Conservation (phyloP, 805 yeast genomes). For the Cyberlindnera xishuangbannaensis region DNA sequence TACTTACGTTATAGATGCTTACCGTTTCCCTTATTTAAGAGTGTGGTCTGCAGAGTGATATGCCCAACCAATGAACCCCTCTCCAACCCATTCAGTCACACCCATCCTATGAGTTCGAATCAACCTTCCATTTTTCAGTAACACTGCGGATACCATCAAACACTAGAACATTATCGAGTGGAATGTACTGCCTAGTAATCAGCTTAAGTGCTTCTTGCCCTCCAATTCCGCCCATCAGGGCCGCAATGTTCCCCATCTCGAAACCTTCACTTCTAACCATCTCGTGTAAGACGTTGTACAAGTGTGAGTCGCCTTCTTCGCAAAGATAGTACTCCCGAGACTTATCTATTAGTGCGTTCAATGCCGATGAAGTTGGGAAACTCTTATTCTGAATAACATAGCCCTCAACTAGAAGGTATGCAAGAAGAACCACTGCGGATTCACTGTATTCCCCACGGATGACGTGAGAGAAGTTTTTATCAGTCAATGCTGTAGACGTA, state of each 20-base stretch:
- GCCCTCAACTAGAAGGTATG: slow-evolving; percentile 8
- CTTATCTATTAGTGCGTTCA: slow-evolving; percentile 1
- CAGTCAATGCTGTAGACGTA: slow-evolving; percentile 2
- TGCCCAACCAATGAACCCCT: too few relatives aligned
- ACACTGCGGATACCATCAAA: slow-evolving; percentile 67
- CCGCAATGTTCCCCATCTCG: slow-evolving; percentile 51
- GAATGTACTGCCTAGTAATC: slow-evolving; percentile 73
- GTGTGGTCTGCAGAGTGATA: too few relatives aligned
- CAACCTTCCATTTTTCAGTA: slow-evolving; percentile 27
- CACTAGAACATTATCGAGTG: slow-evolving; percentile 62
- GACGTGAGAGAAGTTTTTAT: slow-evolving; percentile 6
- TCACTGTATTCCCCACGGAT: slow-evolving; percentile 1
- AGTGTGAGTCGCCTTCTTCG: slow-evolving; percentile 19
- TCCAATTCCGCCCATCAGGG: slow-evolving; percentile 79
- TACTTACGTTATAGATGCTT: too few relatives aligned
- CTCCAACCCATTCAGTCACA: too few relatives aligned
- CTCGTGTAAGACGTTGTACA: slow-evolving; percentile 36
- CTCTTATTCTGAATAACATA: slow-evolving; percentile 1
- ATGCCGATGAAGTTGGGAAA: slow-evolving; percentile 8
- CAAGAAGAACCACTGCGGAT: slow-evolving; percentile 15
- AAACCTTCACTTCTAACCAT: slow-evolving; percentile 35
- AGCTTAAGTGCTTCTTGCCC: slow-evolving; percentile 80
- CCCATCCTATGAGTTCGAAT: too few relatives aligned
- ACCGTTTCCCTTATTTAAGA: too few relatives aligned
- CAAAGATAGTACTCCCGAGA: slow-evolving; percentile 2